Percentiles rank a stretch among this genome's conserved stretches.
Conservation (phyloP, 257 asterid species). For the Ballota nigra region DNA sequence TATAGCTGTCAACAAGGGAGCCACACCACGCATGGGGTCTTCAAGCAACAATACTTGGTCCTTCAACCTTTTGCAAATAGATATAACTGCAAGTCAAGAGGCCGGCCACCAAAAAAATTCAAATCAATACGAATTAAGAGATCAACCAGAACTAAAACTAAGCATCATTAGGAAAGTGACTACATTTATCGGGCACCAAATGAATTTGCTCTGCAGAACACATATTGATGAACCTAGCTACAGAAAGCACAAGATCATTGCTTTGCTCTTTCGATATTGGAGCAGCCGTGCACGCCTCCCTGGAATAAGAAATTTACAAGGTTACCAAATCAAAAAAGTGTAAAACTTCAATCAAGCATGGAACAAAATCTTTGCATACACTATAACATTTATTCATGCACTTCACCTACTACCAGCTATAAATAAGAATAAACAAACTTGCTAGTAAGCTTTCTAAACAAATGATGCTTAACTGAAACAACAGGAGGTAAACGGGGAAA, state of each 20-base stretch:
- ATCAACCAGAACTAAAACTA: conserved; percentile 4
- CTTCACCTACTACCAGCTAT: conserved; percentile 2
- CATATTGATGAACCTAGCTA: conserved; percentile 64
- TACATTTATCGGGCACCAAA: conserved; percentile 88
- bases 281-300: conserved; percentile 68
- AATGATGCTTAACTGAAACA: not conserved
- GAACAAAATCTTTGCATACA: not conserved
- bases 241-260: conserved; percentile 46
- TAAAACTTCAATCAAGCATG: not conserved
- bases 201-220: conserved; percentile 76
- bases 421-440: not conserved
- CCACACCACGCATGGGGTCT: conserved; percentile 84
- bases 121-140: conserved; percentile 22
- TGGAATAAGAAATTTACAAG: conserved; percentile 19
- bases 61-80: conserved; percentile 78
- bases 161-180: not conserved
- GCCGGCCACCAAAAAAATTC: conserved; percentile 21
- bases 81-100: conserved; percentile 60
- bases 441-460: not conserved
- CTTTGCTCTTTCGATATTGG: conserved; percentile 58
- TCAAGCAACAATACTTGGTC: conserved; percentile 64
- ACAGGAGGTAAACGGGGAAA: too few species aligned
- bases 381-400: not conserved
- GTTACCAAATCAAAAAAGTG: not conserved
- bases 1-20: conserved; percentile 70